Evolutionary conservation across 306 rosid genomes (phyloP).

Genomic region (Lathyrus aphaca): DNA sequence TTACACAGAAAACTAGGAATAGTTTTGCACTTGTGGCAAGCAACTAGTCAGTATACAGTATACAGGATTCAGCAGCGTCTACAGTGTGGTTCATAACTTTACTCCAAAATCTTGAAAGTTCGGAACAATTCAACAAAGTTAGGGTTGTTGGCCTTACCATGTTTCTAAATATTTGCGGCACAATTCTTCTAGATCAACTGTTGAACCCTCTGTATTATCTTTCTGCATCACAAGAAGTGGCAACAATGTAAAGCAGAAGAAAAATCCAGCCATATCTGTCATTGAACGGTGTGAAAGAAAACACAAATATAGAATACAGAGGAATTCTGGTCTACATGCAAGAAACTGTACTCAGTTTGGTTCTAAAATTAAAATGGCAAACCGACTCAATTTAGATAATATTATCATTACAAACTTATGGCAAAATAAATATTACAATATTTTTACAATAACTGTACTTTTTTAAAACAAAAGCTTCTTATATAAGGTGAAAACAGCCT

Average conservation of each 20-base stretch:
- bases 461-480: background rate
- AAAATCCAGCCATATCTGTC: background rate
- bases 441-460: background rate
- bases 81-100: constrained; percentile 3
- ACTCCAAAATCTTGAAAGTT: background rate
- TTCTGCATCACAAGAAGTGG: constrained; percentile 46
- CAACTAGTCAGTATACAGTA: background rate
- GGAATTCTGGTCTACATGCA: background rate
- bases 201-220: constrained; percentile 38
- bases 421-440: background rate
- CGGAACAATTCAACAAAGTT: background rate
- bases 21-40: constrained; percentile 8
- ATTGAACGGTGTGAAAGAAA: background rate
- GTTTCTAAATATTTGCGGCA: constrained; percentile 55
- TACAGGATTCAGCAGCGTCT: background rate
- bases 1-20: background rate
- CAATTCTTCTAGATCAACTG: constrained; percentile 55
- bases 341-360: constrained; percentile 7
- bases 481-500: background rate
- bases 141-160: constrained; percentile 47
- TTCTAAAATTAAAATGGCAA: background rate
- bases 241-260: constrained; percentile 20
- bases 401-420: background rate
- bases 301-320: background rate
- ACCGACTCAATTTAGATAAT: background rate